Base-by-base conservation (phyloP, 257 asterid species). In the Solanum virginianum region DNA sequence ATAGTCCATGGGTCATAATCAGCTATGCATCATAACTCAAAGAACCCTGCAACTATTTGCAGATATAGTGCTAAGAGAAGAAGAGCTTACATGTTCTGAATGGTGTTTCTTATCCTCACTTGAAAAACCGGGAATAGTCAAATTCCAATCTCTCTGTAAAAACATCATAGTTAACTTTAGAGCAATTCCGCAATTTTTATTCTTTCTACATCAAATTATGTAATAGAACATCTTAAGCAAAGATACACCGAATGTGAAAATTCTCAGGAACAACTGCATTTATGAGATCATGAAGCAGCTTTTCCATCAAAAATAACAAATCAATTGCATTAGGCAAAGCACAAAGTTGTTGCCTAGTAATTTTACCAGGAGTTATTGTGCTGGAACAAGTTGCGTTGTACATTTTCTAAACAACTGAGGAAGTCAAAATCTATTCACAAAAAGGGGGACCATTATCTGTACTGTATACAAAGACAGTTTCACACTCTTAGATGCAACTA, bases 81-180 rank as follows among this genome's bases (percentile, higher is more conserved):
- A 82, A 18, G 85, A 85, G 69, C 97, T 91, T 95, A 97, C 99
- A 29, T 80, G 89, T 82, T 86, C 90, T 8, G 89, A 84, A 26
- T 81, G 82, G 70, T 87, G 89, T 84, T 89, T 92, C 90, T 80
- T 91, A 84, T 90, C 97, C 86, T 97, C 98, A 36, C 94, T 91
- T 47, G 98, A 94, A 90, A 86, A 97, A 83, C 97, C 99, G n/a
- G 99, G 99, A 84, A 96, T 80, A 16, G 91, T 91, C 91, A 95
- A 86, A 9, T 93, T 89, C 97, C 92, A 94, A 88, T 97, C 90
- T 90, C 93, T 97, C 98, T 95, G 99, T 88, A 91, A 83, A 41
- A 69, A 20, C 11, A 83, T 29, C 49, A 66, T n/a, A 83, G 41
- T 29, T 53, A 51, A 53, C 75, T 83, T 32, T 69, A 83, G 53